A percentile compares a stretch with the other conserved stretches of the same genome.
Evolutionary conservation across 2,329 filamentous ascomycete genomes (phyloP).

Genomic region (Fusarium sp.): DNA sequence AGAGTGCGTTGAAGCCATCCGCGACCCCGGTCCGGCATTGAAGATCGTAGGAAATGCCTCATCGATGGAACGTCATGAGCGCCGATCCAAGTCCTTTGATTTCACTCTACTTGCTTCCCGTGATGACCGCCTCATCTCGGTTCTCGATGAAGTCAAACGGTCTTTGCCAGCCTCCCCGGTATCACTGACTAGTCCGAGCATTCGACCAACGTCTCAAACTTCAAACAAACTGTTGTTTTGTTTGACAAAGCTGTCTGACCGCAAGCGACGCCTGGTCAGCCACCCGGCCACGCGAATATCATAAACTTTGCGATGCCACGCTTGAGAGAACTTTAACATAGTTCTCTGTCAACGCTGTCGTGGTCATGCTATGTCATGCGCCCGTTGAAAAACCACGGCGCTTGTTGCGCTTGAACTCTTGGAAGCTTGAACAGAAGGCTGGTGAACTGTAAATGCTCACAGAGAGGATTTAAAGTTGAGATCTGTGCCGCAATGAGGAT

Average conservation of each 20-base stretch:
- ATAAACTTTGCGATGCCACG: constrained; percentile 10
- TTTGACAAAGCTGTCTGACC: constrained; percentile 21
- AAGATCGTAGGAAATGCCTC: constrained; percentile 34
- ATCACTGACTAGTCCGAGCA: constrained; percentile 7
- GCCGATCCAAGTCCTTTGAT: constrained; percentile 39
- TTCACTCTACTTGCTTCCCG: constrained; percentile 3
- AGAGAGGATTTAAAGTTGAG: constrained; percentile 25
- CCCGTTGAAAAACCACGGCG: background rate
- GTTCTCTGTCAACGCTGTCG: background rate
- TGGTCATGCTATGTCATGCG: background rate
- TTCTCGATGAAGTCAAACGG: background rate
- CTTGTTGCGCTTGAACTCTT: background rate
- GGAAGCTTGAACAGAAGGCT: constrained; percentile 7
- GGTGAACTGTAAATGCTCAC: constrained; percentile 7
- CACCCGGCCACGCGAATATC: constrained; percentile 9
- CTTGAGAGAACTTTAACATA: constrained; percentile 1
- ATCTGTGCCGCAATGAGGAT: constrained; percentile 23
- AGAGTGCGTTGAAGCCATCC: constrained; percentile 16
- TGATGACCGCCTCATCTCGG: background rate
- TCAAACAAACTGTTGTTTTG: constrained; percentile 29
- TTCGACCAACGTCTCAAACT: constrained; percentile 26
- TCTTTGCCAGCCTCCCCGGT: constrained; percentile 12
- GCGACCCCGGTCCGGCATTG: constrained; percentile 20
- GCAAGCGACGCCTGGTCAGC: constrained; percentile 4
- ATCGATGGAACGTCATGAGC: constrained; percentile 21